These are phyloP conservation scores for Sorghum bicolor DNA, from an alignment of 176 grass and related monocot species.

Conservation along the genomic window Sorghum_bicolor_NCBIv3 NC_012879.2:2641501-2642000, in stretches of 20 bases:
- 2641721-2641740: neutral
- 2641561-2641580: neutral
- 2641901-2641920: neutral
- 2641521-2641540: too few relatives aligned
- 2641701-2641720: too few relatives aligned
- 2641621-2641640: neutral
- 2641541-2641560: neutral
- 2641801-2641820: slow-evolving; percentile 7
- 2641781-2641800: neutral
- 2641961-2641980: neutral
- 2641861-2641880: neutral
- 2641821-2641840: neutral
- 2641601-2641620: neutral
- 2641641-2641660: neutral
- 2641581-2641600: neutral
- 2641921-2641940: neutral
- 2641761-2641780: neutral
- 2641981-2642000: neutral
- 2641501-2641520: too few relatives aligned
- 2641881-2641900: neutral
- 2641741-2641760: neutral
- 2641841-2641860: neutral
- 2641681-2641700: too few relatives aligned
- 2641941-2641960: too few relatives aligned
- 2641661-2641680: too few relatives aligned